Conservation (phyloP, 108 stramenopile species). For the Seminavis robusta region DNA sequence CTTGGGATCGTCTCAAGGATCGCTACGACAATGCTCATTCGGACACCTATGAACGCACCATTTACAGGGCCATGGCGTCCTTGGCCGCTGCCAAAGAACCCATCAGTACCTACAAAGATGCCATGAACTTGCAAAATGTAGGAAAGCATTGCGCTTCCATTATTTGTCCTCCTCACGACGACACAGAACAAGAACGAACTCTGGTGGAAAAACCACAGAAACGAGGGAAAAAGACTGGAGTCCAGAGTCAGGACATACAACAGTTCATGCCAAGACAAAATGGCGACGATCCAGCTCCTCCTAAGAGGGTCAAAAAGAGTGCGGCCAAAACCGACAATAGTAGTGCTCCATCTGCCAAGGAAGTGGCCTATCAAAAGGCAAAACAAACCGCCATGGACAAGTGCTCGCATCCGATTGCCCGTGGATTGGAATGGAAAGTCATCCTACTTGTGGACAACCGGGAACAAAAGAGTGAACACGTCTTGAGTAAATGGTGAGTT, state of each 20-base stretch:
- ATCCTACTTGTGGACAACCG: conserved; percentile 41
- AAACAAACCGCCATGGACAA: conserved; percentile 8
- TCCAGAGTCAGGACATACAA: neutral
- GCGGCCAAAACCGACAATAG: neutral
- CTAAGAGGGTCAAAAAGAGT: neutral
- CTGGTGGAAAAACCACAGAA: neutral
- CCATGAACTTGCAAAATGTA: conserved; percentile 31
- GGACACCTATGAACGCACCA: conserved; percentile 17
- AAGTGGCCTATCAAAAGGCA: conserved; percentile 35
- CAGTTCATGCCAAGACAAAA: neutral
- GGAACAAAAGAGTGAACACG: conserved; percentile 38
- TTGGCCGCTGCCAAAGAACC: conserved; percentile 22
- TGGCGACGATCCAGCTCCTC: neutral
- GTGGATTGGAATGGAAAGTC: conserved; percentile 36
- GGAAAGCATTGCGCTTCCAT: conserved; percentile 33
- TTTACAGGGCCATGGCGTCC: conserved; percentile 30
- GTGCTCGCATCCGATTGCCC: conserved; percentile 7
- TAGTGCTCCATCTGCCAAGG: conserved; percentile 14
- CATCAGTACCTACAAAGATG: conserved; percentile 31
- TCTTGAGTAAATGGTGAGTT: conserved; percentile 23
- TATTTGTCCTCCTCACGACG: conserved; percentile 3
- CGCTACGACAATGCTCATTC: too few species aligned
- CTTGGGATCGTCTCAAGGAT: too few species aligned
- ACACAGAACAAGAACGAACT: neutral
- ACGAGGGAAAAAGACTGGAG: conserved; percentile 2